These are phyloP conservation scores for Lentinus brumalis DNA, from an alignment of 768 basidiomycete species.

Conservation along the genomic window DNA sequence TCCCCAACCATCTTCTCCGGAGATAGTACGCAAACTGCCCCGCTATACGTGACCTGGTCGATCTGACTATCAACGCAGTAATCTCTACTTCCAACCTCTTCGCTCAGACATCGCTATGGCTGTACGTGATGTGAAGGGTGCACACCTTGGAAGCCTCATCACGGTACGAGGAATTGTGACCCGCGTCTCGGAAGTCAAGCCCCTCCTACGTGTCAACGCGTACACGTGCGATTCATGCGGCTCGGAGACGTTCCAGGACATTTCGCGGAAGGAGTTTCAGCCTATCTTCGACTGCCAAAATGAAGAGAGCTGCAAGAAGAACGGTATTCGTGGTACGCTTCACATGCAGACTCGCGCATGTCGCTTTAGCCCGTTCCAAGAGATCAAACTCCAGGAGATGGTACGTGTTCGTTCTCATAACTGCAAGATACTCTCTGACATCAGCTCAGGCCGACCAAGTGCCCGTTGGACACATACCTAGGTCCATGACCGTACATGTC, in stretches of 20 bases:
- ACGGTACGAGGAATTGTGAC: slow-evolving; percentile 98
- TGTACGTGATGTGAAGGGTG: slow-evolving; percentile 87
- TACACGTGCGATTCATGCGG: slow-evolving; percentile 99
- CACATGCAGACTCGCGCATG: slow-evolving; percentile 99
- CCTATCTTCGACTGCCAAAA: slow-evolving; percentile 91
- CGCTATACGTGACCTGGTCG: not conserved
- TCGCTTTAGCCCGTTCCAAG: slow-evolving; percentile 97
- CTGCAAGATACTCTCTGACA: slow-evolving; percentile 33
- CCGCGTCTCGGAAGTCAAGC: slow-evolving; percentile 98
- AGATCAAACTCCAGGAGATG: slow-evolving; percentile 99
- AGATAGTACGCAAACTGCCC: slow-evolving; percentile 76
- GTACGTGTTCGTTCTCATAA: slow-evolving; percentile 41
- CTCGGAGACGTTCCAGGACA: slow-evolving; percentile 98
- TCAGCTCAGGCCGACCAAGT: slow-evolving; percentile 84
- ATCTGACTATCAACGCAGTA: slow-evolving; percentile 43
- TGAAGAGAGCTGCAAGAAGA: slow-evolving; percentile 80
- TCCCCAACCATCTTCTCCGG: slow-evolving; percentile 89
- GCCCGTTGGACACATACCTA: slow-evolving; percentile 97
- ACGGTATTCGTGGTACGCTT: slow-evolving; percentile 83
- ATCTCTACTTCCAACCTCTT: slow-evolving; percentile 91
- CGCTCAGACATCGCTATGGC: slow-evolving; percentile 77
- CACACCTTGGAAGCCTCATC: slow-evolving; percentile 88
- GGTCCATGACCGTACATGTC: slow-evolving; percentile 97
- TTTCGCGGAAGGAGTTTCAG: slow-evolving; percentile 86
- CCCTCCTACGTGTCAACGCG: slow-evolving; percentile 93